Conservation (phyloP, 345 rosid genomes). For the Geranium brycei region DNA sequence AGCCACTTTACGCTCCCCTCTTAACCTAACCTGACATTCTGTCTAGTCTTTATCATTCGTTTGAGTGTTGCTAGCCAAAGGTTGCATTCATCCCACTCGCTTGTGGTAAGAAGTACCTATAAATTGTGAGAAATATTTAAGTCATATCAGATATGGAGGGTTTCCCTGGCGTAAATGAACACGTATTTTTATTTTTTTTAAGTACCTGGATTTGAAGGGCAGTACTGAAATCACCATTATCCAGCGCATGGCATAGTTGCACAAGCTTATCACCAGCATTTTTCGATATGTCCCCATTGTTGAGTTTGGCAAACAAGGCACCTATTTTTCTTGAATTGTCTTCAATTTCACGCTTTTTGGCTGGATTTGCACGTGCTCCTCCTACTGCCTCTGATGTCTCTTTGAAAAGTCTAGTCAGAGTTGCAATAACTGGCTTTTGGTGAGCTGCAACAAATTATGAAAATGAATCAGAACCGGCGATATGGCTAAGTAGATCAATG, state of each 20-base stretch:
- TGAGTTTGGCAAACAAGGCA: constrained; percentile 83
- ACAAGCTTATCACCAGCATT: constrained; percentile 86
- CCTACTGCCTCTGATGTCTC: constrained; percentile 96
- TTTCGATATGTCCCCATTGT: constrained; percentile 75
- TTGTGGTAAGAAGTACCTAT: constrained; percentile 81
- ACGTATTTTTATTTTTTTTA: not conserved
- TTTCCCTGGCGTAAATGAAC: not conserved
- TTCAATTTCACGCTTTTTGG: constrained; percentile 91
- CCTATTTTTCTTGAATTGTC: constrained; percentile 89
- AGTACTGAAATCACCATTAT: constrained; percentile 51
- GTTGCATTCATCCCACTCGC: constrained; percentile 98
- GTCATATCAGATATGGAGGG: not conserved
- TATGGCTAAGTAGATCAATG: not conserved
- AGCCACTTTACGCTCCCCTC: not conserved
- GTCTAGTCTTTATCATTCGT: constrained; percentile 89
- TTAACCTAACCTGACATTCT: constrained; percentile 53
- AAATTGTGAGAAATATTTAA: not conserved
- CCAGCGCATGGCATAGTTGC: constrained; percentile 85
- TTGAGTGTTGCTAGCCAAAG: constrained; percentile 87
- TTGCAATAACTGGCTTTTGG: constrained; percentile 56
- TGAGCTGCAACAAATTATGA: constrained; percentile 41
- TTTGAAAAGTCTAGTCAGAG: constrained; percentile 72
- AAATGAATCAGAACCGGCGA: constrained; percentile 1
- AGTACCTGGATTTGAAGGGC: constrained; percentile 91
- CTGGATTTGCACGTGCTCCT: constrained; percentile 78